Evolutionary conservation across 2,329 filamentous ascomycete species (phyloP).

Genomic region (Pseudonectria buxi): DNA sequence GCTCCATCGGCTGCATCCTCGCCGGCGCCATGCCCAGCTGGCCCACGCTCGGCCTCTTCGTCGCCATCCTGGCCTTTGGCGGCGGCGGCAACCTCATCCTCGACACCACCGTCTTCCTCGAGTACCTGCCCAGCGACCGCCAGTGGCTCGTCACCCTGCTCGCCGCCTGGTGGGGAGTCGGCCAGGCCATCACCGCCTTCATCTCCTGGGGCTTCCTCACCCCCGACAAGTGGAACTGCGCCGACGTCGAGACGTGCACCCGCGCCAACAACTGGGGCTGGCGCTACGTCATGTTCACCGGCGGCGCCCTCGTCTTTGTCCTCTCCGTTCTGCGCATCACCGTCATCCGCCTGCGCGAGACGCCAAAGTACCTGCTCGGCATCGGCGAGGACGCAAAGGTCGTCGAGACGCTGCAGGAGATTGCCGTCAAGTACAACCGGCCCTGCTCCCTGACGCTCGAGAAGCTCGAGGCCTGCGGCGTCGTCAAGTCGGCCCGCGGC

Average conservation of each 20-base stretch:
- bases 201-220: constrained; percentile 41
- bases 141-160: constrained; percentile 42
- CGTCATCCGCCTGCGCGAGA: constrained; percentile 40
- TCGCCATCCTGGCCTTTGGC: constrained; percentile 57
- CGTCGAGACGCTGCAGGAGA: constrained; percentile 40
- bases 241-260: constrained; percentile 37
- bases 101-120: constrained; percentile 45
- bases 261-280: constrained; percentile 42
- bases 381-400: constrained; percentile 42
- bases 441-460: constrained; percentile 36
- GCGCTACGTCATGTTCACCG: constrained; percentile 40
- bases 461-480: constrained; percentile 40
- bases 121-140: constrained; percentile 41
- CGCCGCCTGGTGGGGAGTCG: constrained; percentile 45
- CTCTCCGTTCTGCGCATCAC: constrained; percentile 40
- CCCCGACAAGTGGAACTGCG: constrained; percentile 41
- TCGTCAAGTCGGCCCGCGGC: constrained; percentile 30
- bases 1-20: constrained; percentile 49
- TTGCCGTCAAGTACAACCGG: constrained; percentile 40
- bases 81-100: constrained; percentile 45
- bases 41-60: constrained; percentile 56
- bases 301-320: constrained; percentile 37
- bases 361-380: constrained; percentile 42
- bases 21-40: constrained; percentile 63
- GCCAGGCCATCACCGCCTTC: constrained; percentile 40